phyloP scores from a whole-genome alignment of 345 rosid genomes.

The Eucalyptus pauciflora region DNA sequence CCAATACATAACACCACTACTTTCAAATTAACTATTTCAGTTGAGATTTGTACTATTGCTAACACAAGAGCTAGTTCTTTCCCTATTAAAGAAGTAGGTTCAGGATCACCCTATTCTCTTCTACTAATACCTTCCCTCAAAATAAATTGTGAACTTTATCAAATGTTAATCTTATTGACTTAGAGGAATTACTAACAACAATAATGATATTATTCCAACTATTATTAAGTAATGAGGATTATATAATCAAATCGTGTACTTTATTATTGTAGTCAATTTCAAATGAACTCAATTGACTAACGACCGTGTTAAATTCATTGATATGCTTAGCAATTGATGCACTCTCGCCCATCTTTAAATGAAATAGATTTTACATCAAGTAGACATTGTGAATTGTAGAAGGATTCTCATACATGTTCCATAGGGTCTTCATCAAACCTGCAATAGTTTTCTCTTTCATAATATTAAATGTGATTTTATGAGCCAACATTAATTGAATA shows the following conservation, averaged over 20 bases:
- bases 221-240: not conserved
- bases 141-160: not conserved
- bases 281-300: not conserved
- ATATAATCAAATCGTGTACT: not conserved
- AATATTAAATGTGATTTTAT: not conserved
- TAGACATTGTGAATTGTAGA: not conserved
- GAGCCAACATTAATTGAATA: not conserved
- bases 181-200: not conserved
- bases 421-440: not conserved
- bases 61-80: not conserved
- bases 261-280: not conserved
- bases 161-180: not conserved
- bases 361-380: not conserved
- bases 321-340: not conserved
- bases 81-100: not conserved
- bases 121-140: not conserved
- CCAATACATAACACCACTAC: not conserved
- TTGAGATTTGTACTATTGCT: not conserved
- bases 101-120: not conserved
- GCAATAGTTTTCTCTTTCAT: not conserved
- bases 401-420: not conserved
- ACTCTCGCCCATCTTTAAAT: not conserved
- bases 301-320: not conserved
- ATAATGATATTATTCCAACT: not conserved
- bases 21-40: not conserved